A percentile compares a stretch with the other conserved stretches of the same genome.
Evolutionary conservation across 1,139 yeast species (phyloP).

Genomic region (Sugiyamaella grinbergsii): DNA sequence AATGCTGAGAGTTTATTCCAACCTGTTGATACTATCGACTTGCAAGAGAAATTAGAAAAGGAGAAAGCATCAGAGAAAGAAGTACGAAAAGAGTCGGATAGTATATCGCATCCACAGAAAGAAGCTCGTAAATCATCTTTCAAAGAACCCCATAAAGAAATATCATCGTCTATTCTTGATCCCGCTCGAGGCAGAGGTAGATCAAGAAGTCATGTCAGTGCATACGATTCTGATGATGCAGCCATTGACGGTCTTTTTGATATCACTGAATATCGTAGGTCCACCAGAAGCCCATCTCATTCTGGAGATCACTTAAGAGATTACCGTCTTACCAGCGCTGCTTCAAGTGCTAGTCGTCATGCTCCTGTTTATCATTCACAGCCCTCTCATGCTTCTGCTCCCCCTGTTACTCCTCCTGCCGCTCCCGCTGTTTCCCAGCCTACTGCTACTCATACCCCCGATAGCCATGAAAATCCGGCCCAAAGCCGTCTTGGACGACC

Average conservation of each 20-base stretch:
- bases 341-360: not conserved
- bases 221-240: constrained; percentile 16
- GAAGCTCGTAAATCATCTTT: not conserved
- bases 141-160: not conserved
- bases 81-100: constrained; percentile 1
- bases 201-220: constrained; percentile 5
- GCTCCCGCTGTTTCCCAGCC: not conserved
- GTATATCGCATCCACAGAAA: not conserved
- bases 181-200: constrained; percentile 12
- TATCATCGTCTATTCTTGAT: constrained; percentile 14
- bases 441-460: constrained; percentile 4
- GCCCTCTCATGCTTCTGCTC: not conserved
- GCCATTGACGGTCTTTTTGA: constrained; percentile 16
- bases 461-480: not conserved
- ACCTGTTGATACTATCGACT: constrained; percentile 11
- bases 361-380: not conserved
- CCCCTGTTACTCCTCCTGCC: not conserved
- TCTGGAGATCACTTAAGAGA: constrained; percentile 4
- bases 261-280: constrained; percentile 9
- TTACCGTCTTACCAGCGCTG: constrained; percentile 1
- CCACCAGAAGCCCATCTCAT: constrained; percentile 1
- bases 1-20: constrained; percentile 20
- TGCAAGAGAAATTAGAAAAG: not conserved
- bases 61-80: constrained; percentile 23
- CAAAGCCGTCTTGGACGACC: not conserved